A percentile compares a stretch with the other conserved stretches of the same genome.
Conservation (phyloP, 208 protist genomes). For the Lotmaria passim region DNA sequence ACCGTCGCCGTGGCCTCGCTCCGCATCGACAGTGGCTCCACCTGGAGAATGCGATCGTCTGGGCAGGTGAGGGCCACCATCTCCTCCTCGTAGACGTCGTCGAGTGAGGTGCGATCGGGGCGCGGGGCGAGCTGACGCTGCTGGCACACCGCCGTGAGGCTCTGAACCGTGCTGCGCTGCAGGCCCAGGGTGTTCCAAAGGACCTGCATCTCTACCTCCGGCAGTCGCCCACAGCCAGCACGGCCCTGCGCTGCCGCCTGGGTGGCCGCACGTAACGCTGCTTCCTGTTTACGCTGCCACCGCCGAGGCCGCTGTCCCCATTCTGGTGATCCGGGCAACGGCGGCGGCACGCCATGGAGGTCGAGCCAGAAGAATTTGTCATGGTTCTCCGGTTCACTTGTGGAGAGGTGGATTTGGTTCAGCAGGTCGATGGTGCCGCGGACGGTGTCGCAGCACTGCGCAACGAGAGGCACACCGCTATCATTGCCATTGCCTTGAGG, state of each 20-base stretch:
- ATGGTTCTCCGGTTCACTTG: neutral
- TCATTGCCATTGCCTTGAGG: no score
- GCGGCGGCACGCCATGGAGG: conserved; percentile 38
- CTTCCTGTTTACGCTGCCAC: conserved; percentile 5
- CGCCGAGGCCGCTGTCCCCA: neutral
- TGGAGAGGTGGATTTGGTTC: neutral
- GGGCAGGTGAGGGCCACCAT: conserved; percentile 18
- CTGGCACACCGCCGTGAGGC: neutral
- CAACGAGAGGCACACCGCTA: conserved; percentile 1
- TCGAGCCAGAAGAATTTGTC: conserved; percentile 41
- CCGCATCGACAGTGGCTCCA: neutral
- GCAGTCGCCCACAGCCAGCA: neutral
- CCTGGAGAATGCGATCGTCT: conserved; percentile 22
- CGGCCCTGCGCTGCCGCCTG: no score
- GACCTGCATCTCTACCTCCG: conserved; percentile 11
- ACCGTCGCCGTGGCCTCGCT: neutral
- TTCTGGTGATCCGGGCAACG: conserved; percentile 6
- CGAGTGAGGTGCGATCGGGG: conserved; percentile 14
- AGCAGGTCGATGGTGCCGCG: conserved; percentile 10
- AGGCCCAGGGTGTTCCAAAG: conserved; percentile 23
- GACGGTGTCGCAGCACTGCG: conserved; percentile 28
- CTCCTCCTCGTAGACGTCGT: conserved; percentile 36
- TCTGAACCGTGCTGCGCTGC: neutral
- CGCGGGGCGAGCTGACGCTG: conserved; percentile 9
- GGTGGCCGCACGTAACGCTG: neutral